Percentiles rank a stretch among this genome's conserved stretches.
These are phyloP conservation scores for Spiromastix sp. DNA, from an alignment of 2,329 filamentous ascomycete species.

Conservation along the genomic window DNA sequence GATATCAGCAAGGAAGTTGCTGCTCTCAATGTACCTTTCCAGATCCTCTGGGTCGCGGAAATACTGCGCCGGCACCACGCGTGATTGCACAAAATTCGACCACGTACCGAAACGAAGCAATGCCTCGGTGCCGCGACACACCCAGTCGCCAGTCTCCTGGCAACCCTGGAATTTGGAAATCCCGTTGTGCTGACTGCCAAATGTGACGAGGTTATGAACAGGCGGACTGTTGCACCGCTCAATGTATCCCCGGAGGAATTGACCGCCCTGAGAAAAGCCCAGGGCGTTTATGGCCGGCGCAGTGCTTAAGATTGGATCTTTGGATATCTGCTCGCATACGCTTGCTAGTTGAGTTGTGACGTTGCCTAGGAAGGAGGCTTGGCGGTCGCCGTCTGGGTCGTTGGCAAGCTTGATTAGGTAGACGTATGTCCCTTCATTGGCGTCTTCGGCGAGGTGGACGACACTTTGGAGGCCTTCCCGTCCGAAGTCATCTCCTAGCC, in stretches of 20 bases:
- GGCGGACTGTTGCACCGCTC: constrained; percentile 73
- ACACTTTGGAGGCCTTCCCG: constrained; percentile 64
- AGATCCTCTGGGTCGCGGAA: constrained; percentile 64
- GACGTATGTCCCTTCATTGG: constrained; percentile 74
- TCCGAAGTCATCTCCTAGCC: constrained; percentile 56
- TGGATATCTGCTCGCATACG: constrained; percentile 68
- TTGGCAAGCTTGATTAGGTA: constrained; percentile 66
- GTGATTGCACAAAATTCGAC: constrained; percentile 64
- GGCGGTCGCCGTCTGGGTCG: constrained; percentile 58
- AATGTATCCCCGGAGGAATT: constrained; percentile 86
- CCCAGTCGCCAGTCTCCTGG: constrained; percentile 52
- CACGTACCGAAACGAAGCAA: constrained; percentile 73
- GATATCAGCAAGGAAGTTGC: constrained; percentile 87
- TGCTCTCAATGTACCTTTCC: constrained; percentile 63
- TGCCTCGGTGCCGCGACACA: constrained; percentile 72
- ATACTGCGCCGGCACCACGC: constrained; percentile 88
- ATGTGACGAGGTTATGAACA: constrained; percentile 72
- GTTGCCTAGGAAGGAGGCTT: constrained; percentile 85
- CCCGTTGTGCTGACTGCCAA: constrained; percentile 85
- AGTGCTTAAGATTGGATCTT: constrained; percentile 68
- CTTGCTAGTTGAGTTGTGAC: constrained; percentile 64
- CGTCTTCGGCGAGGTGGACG: constrained; percentile 57
- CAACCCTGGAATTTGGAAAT: constrained; percentile 77
- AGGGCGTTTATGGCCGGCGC: constrained; percentile 80
- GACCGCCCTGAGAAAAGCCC: constrained; percentile 90